Base-by-base conservation (phyloP, 768 basidiomycete genomes). In the Omphalotus guepiniiformis region DNA sequence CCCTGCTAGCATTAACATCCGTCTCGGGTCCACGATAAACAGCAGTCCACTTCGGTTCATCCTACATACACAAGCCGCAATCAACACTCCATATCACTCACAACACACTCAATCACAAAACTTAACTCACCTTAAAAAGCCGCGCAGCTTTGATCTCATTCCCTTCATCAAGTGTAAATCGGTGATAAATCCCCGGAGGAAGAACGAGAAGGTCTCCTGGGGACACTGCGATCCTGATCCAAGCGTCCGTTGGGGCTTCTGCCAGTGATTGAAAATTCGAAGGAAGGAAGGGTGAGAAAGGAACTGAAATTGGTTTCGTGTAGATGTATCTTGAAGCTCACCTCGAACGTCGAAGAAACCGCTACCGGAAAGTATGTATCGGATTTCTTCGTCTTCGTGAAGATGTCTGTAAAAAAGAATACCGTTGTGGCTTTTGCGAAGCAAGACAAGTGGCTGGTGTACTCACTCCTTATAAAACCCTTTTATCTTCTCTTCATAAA, bases 301-400 rank as follows among this genome's bases (percentile, higher is more conserved):
- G 4, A 38, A 28, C 36, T 12, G 8, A 6, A n/a, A 23, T 12
- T 9, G 39, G 8, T 18, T 22, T 4, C 8, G 40, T n/a, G n/a
- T 16, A 28, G 29, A 7, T 8, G 6, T 4, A 22, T 26, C 7
- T 18, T 11, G 21, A 13, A 21, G 57, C 81, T 47, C 54, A 89
- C 89, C 89, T 49, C 93, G 78, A 32, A 97, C 79, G 56, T 97
- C 94, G 60, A 96, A 97, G 73, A 82, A 98, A 0, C 92, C 93
- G 29, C 79, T 82, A n/a, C 94, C 94, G 1, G 76, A 72, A 32
- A 92, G 74, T 55, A 94, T 81, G 57, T 89, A 97, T 6, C 93
- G 75, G 58, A 94, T 95, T 66, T 97, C 93, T 59, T 97, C 93
- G 57, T 96, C 93, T 63, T 96, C 92, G 57, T 96, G 94, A 73